Evolutionary conservation across 495 filamentous ascomycete genomes (phyloP), one percentile per base, ranked within the genome.

Genomic region (Diplogelasinospora grovesii): DNA sequence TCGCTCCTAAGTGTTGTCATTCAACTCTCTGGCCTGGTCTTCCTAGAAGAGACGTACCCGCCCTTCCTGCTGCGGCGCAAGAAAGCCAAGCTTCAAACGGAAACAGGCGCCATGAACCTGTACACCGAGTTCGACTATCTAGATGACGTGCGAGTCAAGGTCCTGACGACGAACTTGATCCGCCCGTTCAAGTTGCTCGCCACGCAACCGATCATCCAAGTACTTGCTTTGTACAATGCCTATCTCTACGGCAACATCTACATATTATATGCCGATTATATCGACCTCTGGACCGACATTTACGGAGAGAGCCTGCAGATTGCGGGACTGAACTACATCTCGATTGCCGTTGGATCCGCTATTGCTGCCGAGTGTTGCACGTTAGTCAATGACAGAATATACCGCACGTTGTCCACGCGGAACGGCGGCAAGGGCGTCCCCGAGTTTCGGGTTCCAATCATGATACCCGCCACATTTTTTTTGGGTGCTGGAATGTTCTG

Each of bases 1-100:
- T 53, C 65, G 1, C 64, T 77, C 37, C 53, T 70, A 22, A 56
- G 58, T 25, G 50, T 45, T 1, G 31, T 48, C 14, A 41, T 63
- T 11, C 59, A 64, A 19, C 27, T 70, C 16, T 21, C 65, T 0
- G 49, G 51, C 0, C 34, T 65, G 2, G 33, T 75, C 3, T 71
- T 75, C 40, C 60, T 79, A 14, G 65, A 59, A 0, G 81, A 85
- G 52, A 79, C 81, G 1, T 83, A 82, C 46, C 70, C 73, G 1
- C 73, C 74, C 1, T 64, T 66, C 7, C 47, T 85, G 9, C 74
- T 85, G 3, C 54, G 63, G 16, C 66, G 65, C 29, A 75, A 78
- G 42, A 73, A 78, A 0, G 45, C 48, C 4, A 57, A 57, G 13
- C 54, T 85, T 4, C 66, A 72, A 4, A 68, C 71, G 40, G 49